Percentiles rank a stretch among this genome's conserved stretches.
Conservation (phyloP, 225 moss, liverwort and hornwort species). For the Pseudisothecium myosuroides region DNA sequence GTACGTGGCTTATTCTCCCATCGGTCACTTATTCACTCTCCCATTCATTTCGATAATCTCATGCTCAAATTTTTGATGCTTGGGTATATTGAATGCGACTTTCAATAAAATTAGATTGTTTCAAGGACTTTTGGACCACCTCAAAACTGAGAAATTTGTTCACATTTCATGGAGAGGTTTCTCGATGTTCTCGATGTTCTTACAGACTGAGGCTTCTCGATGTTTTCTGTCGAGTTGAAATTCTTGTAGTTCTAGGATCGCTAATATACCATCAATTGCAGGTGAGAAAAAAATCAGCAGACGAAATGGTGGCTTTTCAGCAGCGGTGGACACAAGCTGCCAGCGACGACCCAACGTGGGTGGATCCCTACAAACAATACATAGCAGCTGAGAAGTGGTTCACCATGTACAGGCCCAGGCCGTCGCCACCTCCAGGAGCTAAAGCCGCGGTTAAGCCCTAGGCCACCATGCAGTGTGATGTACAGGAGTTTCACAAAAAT, state of each 20-base stretch:
- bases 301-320: constrained; percentile 28
- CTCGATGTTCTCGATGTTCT: background rate
- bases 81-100: background rate
- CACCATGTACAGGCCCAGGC: background rate
- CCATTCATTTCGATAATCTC: background rate
- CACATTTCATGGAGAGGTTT: background rate
- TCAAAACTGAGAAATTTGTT: no score
- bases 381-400: background rate
- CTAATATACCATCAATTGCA: background rate
- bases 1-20: background rate
- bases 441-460: background rate
- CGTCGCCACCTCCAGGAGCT: background rate
- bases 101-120: background rate
- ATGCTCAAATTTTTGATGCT: background rate
- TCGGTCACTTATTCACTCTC: background rate
- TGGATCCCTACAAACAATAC: constrained; percentile 40
- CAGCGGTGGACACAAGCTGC: constrained; percentile 53
- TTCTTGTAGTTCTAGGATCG: background rate
- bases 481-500: background rate
- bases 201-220: accelerated
- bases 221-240: background rate
- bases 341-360: constrained; percentile 35
- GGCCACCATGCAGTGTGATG: background rate
- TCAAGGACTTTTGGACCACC: no score
- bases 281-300: constrained; percentile 25